phyloP scores from a whole-genome alignment of 139 green algal genomes.

The Mychonastes homosphaera region DNA sequence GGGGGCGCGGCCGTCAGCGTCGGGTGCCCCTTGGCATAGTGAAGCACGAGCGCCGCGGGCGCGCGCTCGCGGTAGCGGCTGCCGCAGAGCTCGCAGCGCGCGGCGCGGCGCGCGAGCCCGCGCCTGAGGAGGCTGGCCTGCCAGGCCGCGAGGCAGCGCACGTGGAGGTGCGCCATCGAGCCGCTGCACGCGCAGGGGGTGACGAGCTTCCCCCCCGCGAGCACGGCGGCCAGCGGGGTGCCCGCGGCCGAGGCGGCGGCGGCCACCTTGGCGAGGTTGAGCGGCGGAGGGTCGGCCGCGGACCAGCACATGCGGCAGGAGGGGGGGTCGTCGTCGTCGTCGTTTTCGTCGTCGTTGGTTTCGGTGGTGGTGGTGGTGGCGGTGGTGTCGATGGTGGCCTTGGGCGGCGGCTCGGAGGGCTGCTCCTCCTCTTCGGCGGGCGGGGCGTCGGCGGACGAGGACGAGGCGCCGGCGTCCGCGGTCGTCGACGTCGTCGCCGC shows the following conservation, averaged over 20 bases:
- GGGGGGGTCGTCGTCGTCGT: not conserved
- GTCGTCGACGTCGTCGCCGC: too few relatives aligned
- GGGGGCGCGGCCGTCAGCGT: too few relatives aligned
- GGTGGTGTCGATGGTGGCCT: too few relatives aligned
- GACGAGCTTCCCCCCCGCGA: slow-evolving; percentile 3
- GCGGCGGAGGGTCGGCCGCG: not conserved
- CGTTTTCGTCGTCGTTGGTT: not conserved
- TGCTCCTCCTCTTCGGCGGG: too few relatives aligned
- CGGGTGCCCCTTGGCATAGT: too few relatives aligned
- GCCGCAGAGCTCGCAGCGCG: slow-evolving; percentile 19
- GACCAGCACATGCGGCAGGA: slow-evolving; percentile 18
- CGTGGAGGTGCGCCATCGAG: slow-evolving; percentile 13
- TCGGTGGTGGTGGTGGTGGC: not conserved
- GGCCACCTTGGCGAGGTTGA: not conserved
- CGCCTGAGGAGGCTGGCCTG: slow-evolving; percentile 9
- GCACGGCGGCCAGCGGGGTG: too few relatives aligned
- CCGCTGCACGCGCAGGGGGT: slow-evolving; percentile 13
- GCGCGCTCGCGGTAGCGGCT: too few relatives aligned
- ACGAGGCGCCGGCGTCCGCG: too few relatives aligned
- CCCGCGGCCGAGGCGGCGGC: too few relatives aligned
- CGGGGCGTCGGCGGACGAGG: too few relatives aligned
- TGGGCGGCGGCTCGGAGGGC: too few relatives aligned
- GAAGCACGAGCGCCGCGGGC: too few relatives aligned
- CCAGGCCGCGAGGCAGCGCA: slow-evolving; percentile 16
- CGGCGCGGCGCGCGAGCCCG: slow-evolving; percentile 5